phyloP scores from a whole-genome alignment of 2,329 filamentous ascomycete species.

The Aspergillus sp. region DNA sequence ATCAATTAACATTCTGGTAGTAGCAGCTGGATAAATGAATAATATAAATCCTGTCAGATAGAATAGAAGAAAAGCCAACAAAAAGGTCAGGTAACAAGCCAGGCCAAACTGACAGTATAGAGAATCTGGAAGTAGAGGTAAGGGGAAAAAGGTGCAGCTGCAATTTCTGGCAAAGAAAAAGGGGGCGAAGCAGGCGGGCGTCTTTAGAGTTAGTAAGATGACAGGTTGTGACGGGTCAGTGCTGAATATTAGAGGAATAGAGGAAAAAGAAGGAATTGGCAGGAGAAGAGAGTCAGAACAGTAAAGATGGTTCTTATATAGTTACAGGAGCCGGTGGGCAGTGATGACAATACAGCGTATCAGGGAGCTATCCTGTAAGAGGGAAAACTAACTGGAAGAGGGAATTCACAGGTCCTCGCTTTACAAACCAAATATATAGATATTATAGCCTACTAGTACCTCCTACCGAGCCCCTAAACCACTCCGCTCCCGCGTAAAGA shows the following conservation, averaged over 20 bases:
- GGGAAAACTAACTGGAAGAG: too few relatives aligned
- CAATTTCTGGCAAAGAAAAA: background rate
- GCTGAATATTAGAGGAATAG: background rate
- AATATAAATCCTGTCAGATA: background rate
- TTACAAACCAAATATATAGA: too few relatives aligned
- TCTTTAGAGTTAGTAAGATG: background rate
- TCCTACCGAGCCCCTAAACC: background rate
- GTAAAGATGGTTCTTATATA: too few relatives aligned
- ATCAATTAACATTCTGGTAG: background rate
- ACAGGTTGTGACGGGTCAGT: background rate
- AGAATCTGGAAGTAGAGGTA: background rate
- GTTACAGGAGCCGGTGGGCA: too few relatives aligned
- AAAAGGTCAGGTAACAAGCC: background rate
- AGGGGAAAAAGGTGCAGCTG: background rate
- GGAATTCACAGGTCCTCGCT: too few relatives aligned
- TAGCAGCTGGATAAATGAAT: background rate
- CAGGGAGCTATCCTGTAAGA: too few relatives aligned
- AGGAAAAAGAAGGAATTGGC: too few relatives aligned
- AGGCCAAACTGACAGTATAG: background rate
- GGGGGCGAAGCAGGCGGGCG: background rate
- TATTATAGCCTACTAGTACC: background rate
- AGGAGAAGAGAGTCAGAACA: too few relatives aligned
- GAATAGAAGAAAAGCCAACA: background rate
- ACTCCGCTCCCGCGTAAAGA: background rate
- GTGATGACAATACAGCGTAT: too few relatives aligned